Conservation (phyloP, 2,329 filamentous ascomycete genomes). For the Aureobasidium sp. region DNA sequence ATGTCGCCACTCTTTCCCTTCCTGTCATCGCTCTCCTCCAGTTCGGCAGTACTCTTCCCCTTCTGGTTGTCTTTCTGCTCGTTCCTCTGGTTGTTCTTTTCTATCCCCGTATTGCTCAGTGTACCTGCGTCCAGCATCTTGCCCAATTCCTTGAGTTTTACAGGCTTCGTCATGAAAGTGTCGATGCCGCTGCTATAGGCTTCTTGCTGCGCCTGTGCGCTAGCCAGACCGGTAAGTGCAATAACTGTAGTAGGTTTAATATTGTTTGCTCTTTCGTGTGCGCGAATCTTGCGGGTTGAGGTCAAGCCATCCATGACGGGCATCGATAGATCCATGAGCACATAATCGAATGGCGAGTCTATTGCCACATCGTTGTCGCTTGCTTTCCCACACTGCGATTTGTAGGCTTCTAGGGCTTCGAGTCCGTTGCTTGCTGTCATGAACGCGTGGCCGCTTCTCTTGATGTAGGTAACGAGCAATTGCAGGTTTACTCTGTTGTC, state of each 20-base stretch:
- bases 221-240: slow-evolving; percentile 27
- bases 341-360: slow-evolving; percentile 28
- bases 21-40: neutral
- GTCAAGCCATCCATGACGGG: slow-evolving; percentile 14
- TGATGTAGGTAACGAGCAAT: slow-evolving; percentile 17
- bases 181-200: slow-evolving; percentile 24
- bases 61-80: neutral
- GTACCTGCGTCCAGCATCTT: neutral
- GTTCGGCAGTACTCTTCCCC: neutral
- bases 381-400: neutral
- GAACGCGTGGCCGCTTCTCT: slow-evolving; percentile 5
- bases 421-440: slow-evolving; percentile 37
- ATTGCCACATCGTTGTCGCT: neutral
- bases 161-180: slow-evolving; percentile 28
- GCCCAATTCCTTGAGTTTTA: slow-evolving; percentile 13
- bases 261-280: slow-evolving; percentile 14
- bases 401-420: slow-evolving; percentile 38
- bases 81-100: neutral
- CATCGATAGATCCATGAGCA: slow-evolving; percentile 37
- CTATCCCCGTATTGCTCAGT: neutral
- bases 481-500: slow-evolving; percentile 24
- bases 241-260: slow-evolving; percentile 20
- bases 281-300: slow-evolving; percentile 16
- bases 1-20: neutral
- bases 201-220: slow-evolving; percentile 23